A percentile compares a stretch with the other conserved stretches of the same genome.
phyloP scores from a whole-genome alignment of 2,329 filamentous ascomycete species.

The Arthrobotrys entomopaga region DNA sequence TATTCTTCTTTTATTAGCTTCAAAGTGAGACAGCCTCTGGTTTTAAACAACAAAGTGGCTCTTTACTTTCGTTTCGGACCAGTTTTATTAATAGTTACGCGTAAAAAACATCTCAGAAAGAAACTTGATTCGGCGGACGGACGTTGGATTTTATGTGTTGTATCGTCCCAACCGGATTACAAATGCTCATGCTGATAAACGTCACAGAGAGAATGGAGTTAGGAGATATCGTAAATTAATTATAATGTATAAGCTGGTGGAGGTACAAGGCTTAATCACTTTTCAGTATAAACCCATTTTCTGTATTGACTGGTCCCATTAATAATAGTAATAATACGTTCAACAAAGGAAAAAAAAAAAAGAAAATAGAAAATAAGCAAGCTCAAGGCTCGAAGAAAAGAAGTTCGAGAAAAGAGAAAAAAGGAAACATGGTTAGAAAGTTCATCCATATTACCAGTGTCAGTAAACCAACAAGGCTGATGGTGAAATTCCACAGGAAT shows the following conservation, averaged over 20 bases:
- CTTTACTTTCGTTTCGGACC: too few species aligned
- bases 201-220: constrained; percentile 9
- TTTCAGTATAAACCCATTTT: constrained; percentile 22
- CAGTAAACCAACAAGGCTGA: neutral
- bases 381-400: neutral
- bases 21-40: neutral
- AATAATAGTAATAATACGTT: constrained; percentile 23
- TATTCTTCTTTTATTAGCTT: too few species aligned
- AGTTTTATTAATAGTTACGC: neutral
- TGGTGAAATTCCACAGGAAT: constrained; percentile 1
- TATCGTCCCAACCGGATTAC: neutral
- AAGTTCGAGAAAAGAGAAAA: constrained; percentile 20
- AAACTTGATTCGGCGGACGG: neutral
- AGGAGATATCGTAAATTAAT: constrained; percentile 33
- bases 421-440: neutral
- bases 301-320: constrained; percentile 33
- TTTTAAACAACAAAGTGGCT: neutral
- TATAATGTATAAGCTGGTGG: neutral
- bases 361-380: neutral
- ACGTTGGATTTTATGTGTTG: constrained; percentile 53
- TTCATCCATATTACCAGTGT: neutral
- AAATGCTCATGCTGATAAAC: neutral
- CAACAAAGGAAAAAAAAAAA: constrained; percentile 31
- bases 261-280: neutral
- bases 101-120: neutral